Conservation (phyloP, 2,329 filamentous ascomycete genomes). For the Harringtonia aguacate region DNA sequence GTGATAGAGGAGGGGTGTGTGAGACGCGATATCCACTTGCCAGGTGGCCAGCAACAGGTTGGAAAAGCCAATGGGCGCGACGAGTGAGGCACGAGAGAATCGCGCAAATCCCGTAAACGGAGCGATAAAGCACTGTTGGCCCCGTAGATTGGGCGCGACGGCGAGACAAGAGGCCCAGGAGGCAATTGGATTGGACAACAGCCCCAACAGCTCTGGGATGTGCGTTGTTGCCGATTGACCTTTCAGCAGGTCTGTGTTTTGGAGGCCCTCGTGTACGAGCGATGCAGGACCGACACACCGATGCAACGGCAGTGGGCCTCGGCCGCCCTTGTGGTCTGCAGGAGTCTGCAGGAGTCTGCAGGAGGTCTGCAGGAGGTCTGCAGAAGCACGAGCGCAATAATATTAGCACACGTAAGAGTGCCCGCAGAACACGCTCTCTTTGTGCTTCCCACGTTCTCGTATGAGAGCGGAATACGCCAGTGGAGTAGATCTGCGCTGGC, state of each 20-base stretch:
- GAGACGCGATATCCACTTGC: not conserved
- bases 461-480: no score
- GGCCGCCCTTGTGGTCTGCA: not conserved
- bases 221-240: not conserved
- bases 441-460: no score
- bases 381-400: no score
- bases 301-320: conserved; percentile 1
- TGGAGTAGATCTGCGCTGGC: no score
- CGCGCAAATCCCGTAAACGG: no score
- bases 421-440: no score
- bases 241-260: not conserved
- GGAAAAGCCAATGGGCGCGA: not conserved
- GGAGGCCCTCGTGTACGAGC: not conserved
- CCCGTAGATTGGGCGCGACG: no score
- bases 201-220: not conserved
- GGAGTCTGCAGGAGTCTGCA: no score
- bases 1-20: not conserved
- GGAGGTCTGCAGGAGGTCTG: no score
- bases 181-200: not conserved
- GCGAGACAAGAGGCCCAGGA: not conserved
- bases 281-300: not conserved
- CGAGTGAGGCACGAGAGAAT: not conserved
- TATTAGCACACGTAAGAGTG: no score
- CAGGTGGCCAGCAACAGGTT: not conserved
- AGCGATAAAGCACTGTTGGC: no score